These are phyloP conservation scores for Cercospora zeina DNA, from an alignment of 2,329 filamentous ascomycete genomes.

Conservation along the genomic window DNA sequence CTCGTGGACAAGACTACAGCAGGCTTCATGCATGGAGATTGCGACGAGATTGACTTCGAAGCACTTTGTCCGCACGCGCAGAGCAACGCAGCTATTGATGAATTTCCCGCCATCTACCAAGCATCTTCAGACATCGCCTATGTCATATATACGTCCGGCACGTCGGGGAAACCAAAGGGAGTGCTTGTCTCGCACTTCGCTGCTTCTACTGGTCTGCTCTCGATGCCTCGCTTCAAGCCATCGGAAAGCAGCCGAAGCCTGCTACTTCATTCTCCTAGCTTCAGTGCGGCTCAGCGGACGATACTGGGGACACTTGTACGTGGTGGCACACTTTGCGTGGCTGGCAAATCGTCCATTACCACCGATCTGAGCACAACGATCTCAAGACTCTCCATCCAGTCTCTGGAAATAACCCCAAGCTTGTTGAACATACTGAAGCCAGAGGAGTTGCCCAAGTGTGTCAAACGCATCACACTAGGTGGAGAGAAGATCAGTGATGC, in stretches of 20 bases:
- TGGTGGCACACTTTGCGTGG: background rate
- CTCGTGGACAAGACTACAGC: constrained; percentile 1
- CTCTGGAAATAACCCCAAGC: background rate
- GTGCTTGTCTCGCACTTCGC: constrained; percentile 1
- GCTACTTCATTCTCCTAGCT: background rate
- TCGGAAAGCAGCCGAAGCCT: background rate
- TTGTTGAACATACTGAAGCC: background rate
- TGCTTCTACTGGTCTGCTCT: background rate
- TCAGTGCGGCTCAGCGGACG: background rate
- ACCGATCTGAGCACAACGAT: background rate
- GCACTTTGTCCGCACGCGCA: background rate
- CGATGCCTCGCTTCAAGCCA: background rate
- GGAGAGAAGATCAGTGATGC: background rate
- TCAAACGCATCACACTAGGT: background rate
- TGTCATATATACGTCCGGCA: constrained; percentile 1
- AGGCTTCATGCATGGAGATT: background rate
- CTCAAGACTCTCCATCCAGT: background rate
- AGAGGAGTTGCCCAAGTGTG: background rate
- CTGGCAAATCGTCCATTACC: background rate
- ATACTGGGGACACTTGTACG: background rate
- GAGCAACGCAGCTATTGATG: background rate
- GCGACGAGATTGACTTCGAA: background rate
- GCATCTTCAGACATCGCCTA: background rate
- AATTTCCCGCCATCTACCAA: background rate
- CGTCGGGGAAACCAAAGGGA: constrained; percentile 1